Percentiles rank a stretch among this genome's conserved stretches.
phyloP scores from a whole-genome alignment of 495 filamentous ascomycete genomes.

The Neurospora sp. region DNA sequence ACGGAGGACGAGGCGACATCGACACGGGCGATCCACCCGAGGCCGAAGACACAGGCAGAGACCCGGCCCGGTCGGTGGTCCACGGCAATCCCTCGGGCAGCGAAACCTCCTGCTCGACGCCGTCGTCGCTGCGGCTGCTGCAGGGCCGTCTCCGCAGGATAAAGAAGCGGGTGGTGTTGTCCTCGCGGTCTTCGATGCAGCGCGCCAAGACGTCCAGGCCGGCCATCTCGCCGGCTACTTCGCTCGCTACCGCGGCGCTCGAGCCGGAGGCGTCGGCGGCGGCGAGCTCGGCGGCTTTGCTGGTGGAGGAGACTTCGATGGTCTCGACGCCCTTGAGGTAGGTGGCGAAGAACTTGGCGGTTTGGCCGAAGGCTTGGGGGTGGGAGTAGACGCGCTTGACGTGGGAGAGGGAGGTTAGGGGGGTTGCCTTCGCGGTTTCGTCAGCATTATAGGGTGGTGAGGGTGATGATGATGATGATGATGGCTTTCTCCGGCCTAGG shows the following conservation, averaged over 20 bases:
- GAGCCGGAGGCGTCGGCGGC: conserved; percentile 45
- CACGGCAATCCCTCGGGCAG: not conserved
- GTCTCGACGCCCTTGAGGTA: conserved; percentile 61
- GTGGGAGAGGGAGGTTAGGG: conserved; percentile 33
- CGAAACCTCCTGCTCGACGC: not conserved
- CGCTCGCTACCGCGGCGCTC: conserved; percentile 68
- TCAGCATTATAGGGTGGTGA: not conserved
- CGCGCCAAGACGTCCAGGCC: conserved; percentile 59
- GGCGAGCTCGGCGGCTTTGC: conserved; percentile 69
- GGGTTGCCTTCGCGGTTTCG: conserved; percentile 17
- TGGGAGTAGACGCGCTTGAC: conserved; percentile 70
- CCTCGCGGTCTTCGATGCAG: conserved; percentile 70
- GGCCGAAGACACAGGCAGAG: not conserved
- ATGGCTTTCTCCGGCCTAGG: conserved; percentile 32
- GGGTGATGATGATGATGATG: not conserved
- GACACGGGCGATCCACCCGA: not conserved
- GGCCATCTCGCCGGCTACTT: conserved; percentile 55
- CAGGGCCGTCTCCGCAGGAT: conserved; percentile 46
- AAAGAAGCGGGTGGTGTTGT: conserved; percentile 87
- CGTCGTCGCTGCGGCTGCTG: not conserved
- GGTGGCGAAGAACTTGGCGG: conserved; percentile 57
- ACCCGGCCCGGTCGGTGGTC: not conserved
- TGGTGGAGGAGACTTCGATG: conserved; percentile 80
- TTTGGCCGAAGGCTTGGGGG: conserved; percentile 91
- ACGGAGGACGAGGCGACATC: not conserved